Percentiles rank a stretch among this genome's conserved stretches.
phyloP scores from a whole-genome alignment of 1,284 basidiomycete species.

The Schizophyllum amplum region DNA sequence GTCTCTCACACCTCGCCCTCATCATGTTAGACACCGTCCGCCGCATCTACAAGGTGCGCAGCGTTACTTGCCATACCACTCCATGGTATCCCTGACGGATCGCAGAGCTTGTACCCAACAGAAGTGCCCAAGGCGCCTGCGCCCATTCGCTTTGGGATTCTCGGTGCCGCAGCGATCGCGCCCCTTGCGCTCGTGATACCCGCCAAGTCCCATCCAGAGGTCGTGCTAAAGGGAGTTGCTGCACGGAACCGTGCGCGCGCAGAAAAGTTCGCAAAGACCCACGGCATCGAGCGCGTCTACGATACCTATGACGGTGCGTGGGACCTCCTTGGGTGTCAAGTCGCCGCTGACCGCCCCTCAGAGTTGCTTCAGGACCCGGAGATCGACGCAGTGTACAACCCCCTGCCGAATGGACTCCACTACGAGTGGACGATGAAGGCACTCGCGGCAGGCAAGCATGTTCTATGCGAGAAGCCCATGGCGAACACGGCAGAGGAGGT shows the following conservation, averaged over 20 bases:
- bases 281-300: constrained; percentile 48
- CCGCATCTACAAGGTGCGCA: no score
- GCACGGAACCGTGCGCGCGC: constrained; percentile 49
- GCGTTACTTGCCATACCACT: no score
- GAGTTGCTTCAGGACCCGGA: constrained; percentile 12
- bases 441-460: constrained; percentile 54
- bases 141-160: constrained; percentile 37
- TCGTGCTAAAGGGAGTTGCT: constrained; percentile 51
- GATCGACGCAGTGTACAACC: constrained; percentile 27
- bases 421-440: constrained; percentile 58
- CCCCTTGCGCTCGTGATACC: constrained; percentile 49
- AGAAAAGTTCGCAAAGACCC: constrained; percentile 44
- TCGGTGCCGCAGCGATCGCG: constrained; percentile 61
- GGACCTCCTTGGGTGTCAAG: not conserved
- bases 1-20: no score
- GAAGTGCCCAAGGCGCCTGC: not conserved
- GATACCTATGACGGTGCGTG: constrained; percentile 46
- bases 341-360: constrained; percentile 2
- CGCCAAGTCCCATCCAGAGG: constrained; percentile 49
- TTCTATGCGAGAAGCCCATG: constrained; percentile 57
- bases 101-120: not conserved
- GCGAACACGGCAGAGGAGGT: constrained; percentile 43
- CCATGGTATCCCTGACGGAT: no score
- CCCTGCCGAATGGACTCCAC: constrained; percentile 19
- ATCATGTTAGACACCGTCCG: no score